A percentile compares a stretch with the other conserved stretches of the same genome.
phyloP scores from a whole-genome alignment of 192 early-diverging fungal species.

The Phlyctochytrium arcticum region DNA sequence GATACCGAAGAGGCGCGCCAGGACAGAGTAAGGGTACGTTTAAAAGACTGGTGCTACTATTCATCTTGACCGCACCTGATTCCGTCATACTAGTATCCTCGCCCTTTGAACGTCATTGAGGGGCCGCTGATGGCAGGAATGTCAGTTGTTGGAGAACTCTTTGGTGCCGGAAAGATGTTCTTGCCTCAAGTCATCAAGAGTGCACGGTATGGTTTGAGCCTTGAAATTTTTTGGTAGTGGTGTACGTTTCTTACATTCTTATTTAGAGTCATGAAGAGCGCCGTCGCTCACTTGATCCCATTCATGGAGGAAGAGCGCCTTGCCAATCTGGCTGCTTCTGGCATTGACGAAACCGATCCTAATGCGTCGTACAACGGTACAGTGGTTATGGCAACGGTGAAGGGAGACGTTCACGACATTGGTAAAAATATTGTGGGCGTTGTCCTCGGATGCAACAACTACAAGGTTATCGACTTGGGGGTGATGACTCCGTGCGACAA shows the following conservation, averaged over 20 bases:
- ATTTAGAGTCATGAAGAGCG: constrained; percentile 90
- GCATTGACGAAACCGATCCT: constrained; percentile 56
- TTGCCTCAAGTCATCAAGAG: constrained; percentile 97
- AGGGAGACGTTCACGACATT: constrained; percentile 97
- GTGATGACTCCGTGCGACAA: constrained; percentile 95
- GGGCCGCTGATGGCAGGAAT: constrained; percentile 95
- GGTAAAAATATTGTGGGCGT: constrained; percentile 98
- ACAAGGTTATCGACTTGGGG: constrained; percentile 89
- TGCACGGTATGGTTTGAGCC: constrained; percentile 20
- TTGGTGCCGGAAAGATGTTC: constrained; percentile 96
- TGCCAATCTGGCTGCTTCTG: constrained; percentile 53
- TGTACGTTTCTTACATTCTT: not conserved
- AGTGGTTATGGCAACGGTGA: constrained; percentile 91
- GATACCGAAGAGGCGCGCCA: constrained; percentile 92
- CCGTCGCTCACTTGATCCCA: constrained; percentile 93
- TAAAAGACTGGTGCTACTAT: not conserved
- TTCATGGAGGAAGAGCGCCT: constrained; percentile 91
- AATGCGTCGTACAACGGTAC: constrained; percentile 77
- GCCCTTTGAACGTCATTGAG: constrained; percentile 93
- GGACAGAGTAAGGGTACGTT: constrained; percentile 44
- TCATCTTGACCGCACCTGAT: not conserved
- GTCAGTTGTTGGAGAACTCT: constrained; percentile 90
- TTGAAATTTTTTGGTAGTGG: not conserved
- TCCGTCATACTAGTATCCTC: constrained; percentile 58
- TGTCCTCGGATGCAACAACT: constrained; percentile 97